Percentiles rank a stretch among this genome's conserved stretches.
These are phyloP conservation scores for Chernovozyma aurita DNA, from an alignment of 1,139 yeast species.

Conservation along the genomic window DNA sequence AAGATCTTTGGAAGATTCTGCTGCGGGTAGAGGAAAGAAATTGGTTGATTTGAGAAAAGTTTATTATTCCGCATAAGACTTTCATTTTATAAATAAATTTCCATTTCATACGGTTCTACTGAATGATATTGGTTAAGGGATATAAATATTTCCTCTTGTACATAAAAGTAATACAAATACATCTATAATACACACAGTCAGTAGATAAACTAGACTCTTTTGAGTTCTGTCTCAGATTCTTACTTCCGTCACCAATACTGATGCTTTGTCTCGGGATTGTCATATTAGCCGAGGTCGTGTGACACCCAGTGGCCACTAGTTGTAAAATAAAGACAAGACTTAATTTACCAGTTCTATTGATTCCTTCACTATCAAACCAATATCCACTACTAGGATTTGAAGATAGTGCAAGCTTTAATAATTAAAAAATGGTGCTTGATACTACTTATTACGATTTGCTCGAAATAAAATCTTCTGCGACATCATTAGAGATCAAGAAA, in stretches of 20 bases:
- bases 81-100: too few species aligned
- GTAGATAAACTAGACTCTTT: too few species aligned
- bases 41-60: conserved; percentile 88
- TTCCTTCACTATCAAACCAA: background rate
- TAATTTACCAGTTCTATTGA: background rate
- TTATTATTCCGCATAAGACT: conserved; percentile 56
- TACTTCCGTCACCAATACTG: too few species aligned
- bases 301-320: background rate
- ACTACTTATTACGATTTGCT: conserved; percentile 85
- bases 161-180: too few species aligned
- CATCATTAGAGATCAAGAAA: conserved; percentile 80
- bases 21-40: conserved; percentile 91
- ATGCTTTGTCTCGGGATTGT: too few species aligned
- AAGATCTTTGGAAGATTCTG: conserved; percentile 80
- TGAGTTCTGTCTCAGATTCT: too few species aligned
- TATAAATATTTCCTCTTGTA: too few species aligned
- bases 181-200: too few species aligned
- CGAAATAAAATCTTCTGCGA: conserved; percentile 65
- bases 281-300: too few species aligned
- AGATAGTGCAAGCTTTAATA: conserved; percentile 76
- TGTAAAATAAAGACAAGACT: background rate
- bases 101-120: too few species aligned
- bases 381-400: background rate
- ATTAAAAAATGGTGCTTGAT: conserved; percentile 74
- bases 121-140: too few species aligned